A percentile compares a stretch with the other conserved stretches of the same genome.
phyloP scores from a whole-genome alignment of 2,329 filamentous ascomycete species.

The Teratosphaeria pseudoeucalypti region DNA sequence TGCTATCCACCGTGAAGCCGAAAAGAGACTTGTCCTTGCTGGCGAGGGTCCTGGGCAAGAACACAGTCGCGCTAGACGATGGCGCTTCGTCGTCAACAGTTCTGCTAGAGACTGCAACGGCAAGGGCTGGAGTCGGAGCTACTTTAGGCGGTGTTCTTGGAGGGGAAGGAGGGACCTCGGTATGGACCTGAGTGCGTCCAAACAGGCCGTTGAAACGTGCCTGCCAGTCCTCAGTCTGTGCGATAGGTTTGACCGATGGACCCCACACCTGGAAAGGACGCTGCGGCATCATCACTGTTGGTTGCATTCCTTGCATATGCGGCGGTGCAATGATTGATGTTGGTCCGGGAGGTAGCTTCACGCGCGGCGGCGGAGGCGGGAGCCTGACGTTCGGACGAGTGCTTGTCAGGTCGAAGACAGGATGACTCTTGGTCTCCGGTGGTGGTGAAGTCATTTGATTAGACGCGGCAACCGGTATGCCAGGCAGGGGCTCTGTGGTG shows the following conservation, averaged over 20 bases:
- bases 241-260: slow-evolving; percentile 32
- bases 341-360: slow-evolving; percentile 60
- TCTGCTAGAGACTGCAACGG: slow-evolving; percentile 55
- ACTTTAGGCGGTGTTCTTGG: slow-evolving; percentile 31
- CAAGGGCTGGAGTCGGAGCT: slow-evolving; percentile 36
- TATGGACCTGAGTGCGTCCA: slow-evolving; percentile 47
- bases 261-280: slow-evolving; percentile 29
- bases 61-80: slow-evolving; percentile 54
- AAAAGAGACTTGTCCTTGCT: slow-evolving; percentile 7
- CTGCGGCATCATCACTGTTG: slow-evolving; percentile 32
- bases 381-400: slow-evolving; percentile 58
- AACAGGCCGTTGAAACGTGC: slow-evolving; percentile 71
- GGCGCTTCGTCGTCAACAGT: slow-evolving; percentile 51
- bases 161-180: slow-evolving; percentile 26
- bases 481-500: slow-evolving; percentile 14
- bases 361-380: slow-evolving; percentile 61
- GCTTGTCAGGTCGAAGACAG: slow-evolving; percentile 58
- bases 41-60: slow-evolving; percentile 41
- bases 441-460: slow-evolving; percentile 45
- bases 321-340: slow-evolving; percentile 31
- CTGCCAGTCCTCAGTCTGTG: slow-evolving; percentile 57
- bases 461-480: slow-evolving; percentile 7
- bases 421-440: slow-evolving; percentile 63
- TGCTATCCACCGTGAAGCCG: slow-evolving; percentile 23
- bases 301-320: slow-evolving; percentile 20